Evolutionary conservation across 2,329 filamentous ascomycete species (phyloP).

Genomic region (Aspergillus versicolor): DNA sequence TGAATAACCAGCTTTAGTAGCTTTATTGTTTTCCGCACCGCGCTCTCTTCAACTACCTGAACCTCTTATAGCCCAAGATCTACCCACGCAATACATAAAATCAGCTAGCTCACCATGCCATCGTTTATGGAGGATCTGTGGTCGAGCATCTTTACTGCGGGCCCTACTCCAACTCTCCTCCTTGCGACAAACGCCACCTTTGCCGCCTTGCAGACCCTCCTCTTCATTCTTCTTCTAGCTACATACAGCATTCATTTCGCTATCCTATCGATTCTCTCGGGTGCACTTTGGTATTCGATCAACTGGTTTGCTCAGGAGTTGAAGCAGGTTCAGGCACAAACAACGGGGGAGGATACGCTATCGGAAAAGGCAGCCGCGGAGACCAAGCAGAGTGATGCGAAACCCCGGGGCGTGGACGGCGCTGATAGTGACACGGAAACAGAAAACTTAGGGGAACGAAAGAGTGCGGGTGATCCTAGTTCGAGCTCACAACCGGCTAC

Average conservation of each 20-base stretch:
- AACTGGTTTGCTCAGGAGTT: constrained; percentile 90
- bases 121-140: constrained; percentile 73
- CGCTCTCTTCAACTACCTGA: not conserved
- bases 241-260: constrained; percentile 90
- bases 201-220: constrained; percentile 75
- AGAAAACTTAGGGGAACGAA: constrained; percentile 28
- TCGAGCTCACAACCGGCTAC: constrained; percentile 19
- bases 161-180: constrained; percentile 82
- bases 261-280: constrained; percentile 75
- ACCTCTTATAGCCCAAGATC: not conserved
- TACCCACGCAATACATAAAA: not conserved
- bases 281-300: constrained; percentile 84
- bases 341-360: constrained; percentile 44
- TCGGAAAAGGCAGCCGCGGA: constrained; percentile 38
- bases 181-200: constrained; percentile 89
- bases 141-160: constrained; percentile 90
- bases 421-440: constrained; percentile 49
- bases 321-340: constrained; percentile 50
- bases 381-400: constrained; percentile 22
- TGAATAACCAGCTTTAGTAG: not conserved
- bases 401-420: constrained; percentile 26
- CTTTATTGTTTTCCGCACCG: not conserved
- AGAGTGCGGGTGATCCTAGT: constrained; percentile 14
- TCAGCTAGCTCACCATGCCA: constrained; percentile 34
- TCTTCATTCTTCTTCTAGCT: constrained; percentile 71